phyloP scores from a whole-genome alignment of 2,329 filamentous ascomycete genomes.

The Kalaharituber pfeilii region DNA sequence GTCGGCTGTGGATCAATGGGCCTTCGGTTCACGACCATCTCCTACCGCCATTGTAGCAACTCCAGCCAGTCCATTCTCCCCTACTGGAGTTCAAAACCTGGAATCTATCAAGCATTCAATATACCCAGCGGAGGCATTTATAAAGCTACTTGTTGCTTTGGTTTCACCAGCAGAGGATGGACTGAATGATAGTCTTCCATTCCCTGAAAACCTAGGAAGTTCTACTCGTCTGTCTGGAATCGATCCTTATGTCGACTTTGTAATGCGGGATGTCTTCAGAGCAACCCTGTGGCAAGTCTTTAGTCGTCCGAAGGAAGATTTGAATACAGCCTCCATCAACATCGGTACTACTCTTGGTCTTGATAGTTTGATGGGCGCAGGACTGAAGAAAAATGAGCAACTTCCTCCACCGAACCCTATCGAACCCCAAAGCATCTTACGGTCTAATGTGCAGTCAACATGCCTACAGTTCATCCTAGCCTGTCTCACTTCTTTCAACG shows the following conservation, averaged over 20 bases:
- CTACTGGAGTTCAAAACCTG: constrained; percentile 46
- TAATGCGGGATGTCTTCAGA: constrained; percentile 56
- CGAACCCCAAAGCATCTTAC: constrained; percentile 13
- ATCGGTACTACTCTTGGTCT: background rate
- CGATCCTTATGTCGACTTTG: constrained; percentile 83
- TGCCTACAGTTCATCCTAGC: constrained; percentile 70
- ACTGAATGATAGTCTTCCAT: constrained; percentile 61
- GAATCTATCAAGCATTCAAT: constrained; percentile 60
- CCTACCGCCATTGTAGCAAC: constrained; percentile 11
- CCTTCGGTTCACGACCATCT: constrained; percentile 14
- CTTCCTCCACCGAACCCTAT: background rate
- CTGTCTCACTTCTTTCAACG: constrained; percentile 77
- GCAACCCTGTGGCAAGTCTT: background rate
- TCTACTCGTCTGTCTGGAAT: constrained; percentile 68
- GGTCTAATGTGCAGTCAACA: constrained; percentile 43
- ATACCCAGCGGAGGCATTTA: constrained; percentile 71
- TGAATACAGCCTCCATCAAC: background rate
- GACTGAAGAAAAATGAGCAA: background rate
- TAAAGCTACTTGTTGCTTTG: constrained; percentile 57
- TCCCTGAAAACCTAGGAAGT: constrained; percentile 51
- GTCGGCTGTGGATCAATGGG: constrained; percentile 60
- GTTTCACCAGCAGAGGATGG: constrained; percentile 44
- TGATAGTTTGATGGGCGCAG: background rate
- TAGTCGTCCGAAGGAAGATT: constrained; percentile 1
- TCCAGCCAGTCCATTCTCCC: constrained; percentile 22